Evolutionary conservation across 208 protist genomes (phyloP).

Genomic region (Trypanosoma cruzi): DNA sequence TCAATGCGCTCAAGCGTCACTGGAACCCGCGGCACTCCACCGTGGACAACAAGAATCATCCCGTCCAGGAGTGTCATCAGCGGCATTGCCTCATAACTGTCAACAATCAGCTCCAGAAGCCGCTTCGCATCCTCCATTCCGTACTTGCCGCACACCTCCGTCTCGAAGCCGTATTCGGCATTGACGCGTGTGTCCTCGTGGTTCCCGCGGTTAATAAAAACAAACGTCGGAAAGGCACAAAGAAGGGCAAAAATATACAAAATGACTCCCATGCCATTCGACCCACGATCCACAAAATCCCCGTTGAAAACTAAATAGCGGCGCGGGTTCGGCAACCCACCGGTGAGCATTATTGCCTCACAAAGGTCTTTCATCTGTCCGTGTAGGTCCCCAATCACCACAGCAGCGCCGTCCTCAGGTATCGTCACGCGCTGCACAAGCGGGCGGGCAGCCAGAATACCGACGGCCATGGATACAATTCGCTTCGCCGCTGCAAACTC

Average conservation of each 20-base stretch:
- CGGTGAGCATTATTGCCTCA: conserved; percentile 63
- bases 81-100: conserved; percentile 91
- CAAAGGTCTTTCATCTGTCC: conserved; percentile 89
- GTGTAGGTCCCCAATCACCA: conserved; percentile 91
- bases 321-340: conserved; percentile 42
- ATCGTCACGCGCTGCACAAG: conserved; percentile 65
- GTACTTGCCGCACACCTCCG: conserved; percentile 75
- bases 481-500: conserved; percentile 36
- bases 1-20: conserved; percentile 81
- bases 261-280: conserved; percentile 96
- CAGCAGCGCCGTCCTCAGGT: conserved; percentile 48
- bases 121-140: conserved; percentile 39
- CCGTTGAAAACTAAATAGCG: conserved; percentile 97
- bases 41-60: conserved; percentile 98
- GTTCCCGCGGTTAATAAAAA: conserved; percentile 93
- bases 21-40: conserved; percentile 94
- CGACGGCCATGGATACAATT: conserved; percentile 53
- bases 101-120: conserved; percentile 50
- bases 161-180: conserved; percentile 81
- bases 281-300: conserved; percentile 99
- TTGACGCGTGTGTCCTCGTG: conserved; percentile 91
- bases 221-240: conserved; percentile 72
- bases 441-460: conserved; percentile 36
- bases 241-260: conserved; percentile 80
- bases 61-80: conserved; percentile 88